Conservation (phyloP, 1,139 yeast species). For the Candida tropicalis region DNA sequence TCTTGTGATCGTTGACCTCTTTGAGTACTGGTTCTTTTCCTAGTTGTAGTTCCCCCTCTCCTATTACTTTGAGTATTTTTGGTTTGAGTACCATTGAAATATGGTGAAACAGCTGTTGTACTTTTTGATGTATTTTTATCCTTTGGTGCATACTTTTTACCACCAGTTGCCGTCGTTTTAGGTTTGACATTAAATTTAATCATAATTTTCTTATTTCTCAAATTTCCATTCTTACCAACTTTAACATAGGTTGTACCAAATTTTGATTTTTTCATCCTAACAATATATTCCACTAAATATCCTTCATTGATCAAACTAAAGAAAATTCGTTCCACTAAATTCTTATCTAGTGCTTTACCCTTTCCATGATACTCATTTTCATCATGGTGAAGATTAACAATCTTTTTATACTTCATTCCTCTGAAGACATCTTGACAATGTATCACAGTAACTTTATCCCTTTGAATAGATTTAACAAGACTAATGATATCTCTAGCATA, state of each 20-base stretch:
- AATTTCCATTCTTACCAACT: conserved; percentile 55
- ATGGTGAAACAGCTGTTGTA: neutral
- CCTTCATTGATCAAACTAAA: conserved; percentile 72
- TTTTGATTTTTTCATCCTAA: conserved; percentile 59
- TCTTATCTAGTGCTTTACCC: conserved; percentile 63
- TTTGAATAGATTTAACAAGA: conserved; percentile 59
- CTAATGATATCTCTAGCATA: conserved; percentile 61
- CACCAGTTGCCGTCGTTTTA: neutral
- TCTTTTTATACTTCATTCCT: conserved; percentile 69
- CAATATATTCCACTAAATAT: conserved; percentile 71
- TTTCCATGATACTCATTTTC: conserved; percentile 63
- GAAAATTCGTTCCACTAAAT: conserved; percentile 79
- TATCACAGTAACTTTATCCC: conserved; percentile 68
- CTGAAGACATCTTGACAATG: conserved; percentile 83
- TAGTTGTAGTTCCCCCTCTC: neutral
- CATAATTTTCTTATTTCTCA: conserved; percentile 45
- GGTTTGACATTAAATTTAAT: conserved; percentile 28
- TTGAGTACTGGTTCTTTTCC: conserved; percentile 2
- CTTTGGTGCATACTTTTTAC: conserved; percentile 2
- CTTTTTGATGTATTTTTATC: neutral
- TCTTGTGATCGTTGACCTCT: neutral
- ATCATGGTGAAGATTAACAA: conserved; percentile 66
- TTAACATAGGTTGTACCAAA: conserved; percentile 78
- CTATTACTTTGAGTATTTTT: neutral
- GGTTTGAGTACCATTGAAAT: neutral